These are phyloP conservation scores for Hanseniaspora opuntiae DNA, from an alignment of 805 yeast genomes.

Conservation along the genomic window DNA sequence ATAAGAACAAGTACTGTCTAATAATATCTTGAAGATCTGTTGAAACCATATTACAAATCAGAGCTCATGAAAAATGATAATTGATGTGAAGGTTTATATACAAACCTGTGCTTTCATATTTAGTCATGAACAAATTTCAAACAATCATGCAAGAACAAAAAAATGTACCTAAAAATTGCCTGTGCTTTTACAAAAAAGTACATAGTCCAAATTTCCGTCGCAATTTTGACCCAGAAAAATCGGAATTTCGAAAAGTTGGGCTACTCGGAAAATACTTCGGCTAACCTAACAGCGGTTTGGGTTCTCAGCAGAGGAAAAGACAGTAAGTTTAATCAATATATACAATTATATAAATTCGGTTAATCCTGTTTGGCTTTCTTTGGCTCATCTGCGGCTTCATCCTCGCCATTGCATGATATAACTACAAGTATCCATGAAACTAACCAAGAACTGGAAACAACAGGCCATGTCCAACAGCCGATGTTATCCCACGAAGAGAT, in stretches of 20 bases:
- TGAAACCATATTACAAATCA: no score
- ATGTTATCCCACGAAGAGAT: constrained; percentile 52
- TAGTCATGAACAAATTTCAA: not conserved
- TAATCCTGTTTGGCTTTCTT: not conserved
- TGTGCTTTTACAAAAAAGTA: not conserved
- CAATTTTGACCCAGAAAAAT: not conserved
- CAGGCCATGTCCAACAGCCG: constrained; percentile 77
- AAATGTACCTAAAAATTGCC: not conserved
- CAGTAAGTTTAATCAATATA: not conserved
- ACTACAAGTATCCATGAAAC: constrained; percentile 57
- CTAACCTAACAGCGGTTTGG: no score
- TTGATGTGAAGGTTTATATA: not conserved
- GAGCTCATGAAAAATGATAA: not conserved
- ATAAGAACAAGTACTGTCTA: no score
- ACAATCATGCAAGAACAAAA: not conserved
- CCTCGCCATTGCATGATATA: constrained; percentile 17
- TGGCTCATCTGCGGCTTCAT: not conserved
- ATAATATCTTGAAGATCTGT: no score
- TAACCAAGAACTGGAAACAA: constrained; percentile 61
- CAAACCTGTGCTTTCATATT: not conserved
- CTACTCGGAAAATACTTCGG: no score
- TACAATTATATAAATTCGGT: not conserved
- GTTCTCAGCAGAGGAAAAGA: not conserved
- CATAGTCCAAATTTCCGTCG: not conserved
- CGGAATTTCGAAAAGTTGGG: not conserved